Evolutionary conservation across 2,329 filamentous ascomycete genomes (phyloP).

Genomic region (Didymella exigua): DNA sequence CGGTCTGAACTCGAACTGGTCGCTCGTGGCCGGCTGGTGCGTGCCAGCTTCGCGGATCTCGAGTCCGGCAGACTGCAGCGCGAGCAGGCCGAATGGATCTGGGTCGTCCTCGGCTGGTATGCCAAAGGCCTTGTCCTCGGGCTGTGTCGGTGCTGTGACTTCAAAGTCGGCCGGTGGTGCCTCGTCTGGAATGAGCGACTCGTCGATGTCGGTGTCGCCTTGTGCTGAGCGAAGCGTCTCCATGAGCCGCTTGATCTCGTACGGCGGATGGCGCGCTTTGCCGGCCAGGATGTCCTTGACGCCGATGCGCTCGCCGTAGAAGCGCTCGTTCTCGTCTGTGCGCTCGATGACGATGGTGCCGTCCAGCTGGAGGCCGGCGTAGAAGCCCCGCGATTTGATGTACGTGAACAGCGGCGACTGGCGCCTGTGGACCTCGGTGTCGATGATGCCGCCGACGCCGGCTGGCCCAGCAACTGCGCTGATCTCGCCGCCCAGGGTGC

Average conservation of each 20-base stretch:
- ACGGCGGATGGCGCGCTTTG: slow-evolving; percentile 63
- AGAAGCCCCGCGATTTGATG: slow-evolving; percentile 87
- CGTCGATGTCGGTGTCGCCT: slow-evolving; percentile 77
- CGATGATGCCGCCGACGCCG: slow-evolving; percentile 74
- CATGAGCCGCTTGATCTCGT: slow-evolving; percentile 66
- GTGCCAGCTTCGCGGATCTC: slow-evolving; percentile 91
- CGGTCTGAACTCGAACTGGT: slow-evolving; percentile 81
- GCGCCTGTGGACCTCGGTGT: slow-evolving; percentile 70
- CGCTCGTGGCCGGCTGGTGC: slow-evolving; percentile 72
- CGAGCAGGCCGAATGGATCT: slow-evolving; percentile 88
- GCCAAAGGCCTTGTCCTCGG: slow-evolving; percentile 66
- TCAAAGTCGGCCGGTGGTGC: slow-evolving; percentile 79
- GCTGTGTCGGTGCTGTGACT: slow-evolving; percentile 47
- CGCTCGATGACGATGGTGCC: slow-evolving; percentile 86
- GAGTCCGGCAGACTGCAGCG: slow-evolving; percentile 86
- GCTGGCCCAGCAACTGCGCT: slow-evolving; percentile 78
- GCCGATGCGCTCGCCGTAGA: slow-evolving; percentile 72
- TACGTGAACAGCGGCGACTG: slow-evolving; percentile 81
- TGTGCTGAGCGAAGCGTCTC: slow-evolving; percentile 89
- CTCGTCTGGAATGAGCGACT: slow-evolving; percentile 67
- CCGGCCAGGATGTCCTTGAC: slow-evolving; percentile 68
- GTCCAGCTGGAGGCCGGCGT: slow-evolving; percentile 84
- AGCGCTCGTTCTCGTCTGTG: slow-evolving; percentile 84
- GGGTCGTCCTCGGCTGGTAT: slow-evolving; percentile 80
- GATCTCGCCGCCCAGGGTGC: slow-evolving; percentile 82